Evolutionary conservation across 257 asterid species (phyloP).

Genomic region (Ophiorrhiza pumila): DNA sequence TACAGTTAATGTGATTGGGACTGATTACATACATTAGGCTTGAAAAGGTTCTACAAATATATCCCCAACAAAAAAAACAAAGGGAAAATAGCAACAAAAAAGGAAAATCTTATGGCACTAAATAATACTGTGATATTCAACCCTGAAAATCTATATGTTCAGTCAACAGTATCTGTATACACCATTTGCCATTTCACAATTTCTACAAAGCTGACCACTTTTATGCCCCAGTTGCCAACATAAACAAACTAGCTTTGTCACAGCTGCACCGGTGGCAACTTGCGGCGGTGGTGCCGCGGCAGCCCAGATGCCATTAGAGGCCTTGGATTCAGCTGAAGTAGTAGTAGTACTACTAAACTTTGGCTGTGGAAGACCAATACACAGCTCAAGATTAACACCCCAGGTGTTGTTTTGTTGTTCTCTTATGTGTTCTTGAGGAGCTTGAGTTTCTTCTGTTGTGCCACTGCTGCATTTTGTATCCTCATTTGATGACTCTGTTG

Average conservation of each 20-base stretch:
- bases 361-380: conserved; percentile 51
- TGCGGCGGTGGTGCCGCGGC: conserved; percentile 16
- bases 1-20: neutral
- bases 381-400: conserved; percentile 57
- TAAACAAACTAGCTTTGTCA: conserved; percentile 39
- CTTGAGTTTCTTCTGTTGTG: conserved; percentile 64
- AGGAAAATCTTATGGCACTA: neutral
- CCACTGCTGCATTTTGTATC: conserved; percentile 67
- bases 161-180: conserved; percentile 37
- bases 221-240: conserved; percentile 59
- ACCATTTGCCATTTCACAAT: conserved; percentile 46
- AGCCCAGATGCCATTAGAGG: conserved; percentile 32
- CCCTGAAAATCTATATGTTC: neutral
- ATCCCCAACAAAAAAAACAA: neutral
- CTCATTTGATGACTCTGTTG: conserved; percentile 38
- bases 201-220: conserved; percentile 44
- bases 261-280: conserved; percentile 16
- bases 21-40: neutral
- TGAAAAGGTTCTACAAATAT: neutral
- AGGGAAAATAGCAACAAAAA: neutral
- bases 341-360: conserved; percentile 15
- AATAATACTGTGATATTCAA: neutral
- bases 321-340: conserved; percentile 30
- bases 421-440: conserved; percentile 14
- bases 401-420: conserved; percentile 17